Percentiles rank a stretch among this genome's conserved stretches.
These are phyloP conservation scores for Geosmithia morbida DNA, from an alignment of 2,329 filamentous ascomycete species.

Conservation along the genomic window DNA sequence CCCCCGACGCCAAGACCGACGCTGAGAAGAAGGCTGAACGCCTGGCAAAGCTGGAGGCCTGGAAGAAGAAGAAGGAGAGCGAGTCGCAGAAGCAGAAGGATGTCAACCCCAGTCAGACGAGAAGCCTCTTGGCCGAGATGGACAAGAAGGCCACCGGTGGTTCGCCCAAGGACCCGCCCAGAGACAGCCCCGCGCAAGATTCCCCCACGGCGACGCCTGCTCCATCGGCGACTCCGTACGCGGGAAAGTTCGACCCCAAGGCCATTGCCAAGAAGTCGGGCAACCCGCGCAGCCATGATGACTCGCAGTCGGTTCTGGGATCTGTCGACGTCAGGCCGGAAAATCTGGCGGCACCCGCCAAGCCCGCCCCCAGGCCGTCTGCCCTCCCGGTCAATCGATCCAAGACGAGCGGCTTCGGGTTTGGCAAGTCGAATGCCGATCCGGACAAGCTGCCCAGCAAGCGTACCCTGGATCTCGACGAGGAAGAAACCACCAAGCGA, in stretches of 20 bases:
- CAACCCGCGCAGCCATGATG: conserved; percentile 33
- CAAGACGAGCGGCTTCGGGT: conserved; percentile 74
- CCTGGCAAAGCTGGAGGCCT: conserved; percentile 70
- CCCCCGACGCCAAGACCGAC: conserved; percentile 42
- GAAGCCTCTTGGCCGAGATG: conserved; percentile 58
- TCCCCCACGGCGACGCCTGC: conserved; percentile 36
- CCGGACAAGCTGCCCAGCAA: conserved; percentile 52
- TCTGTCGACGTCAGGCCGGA: conserved; percentile 25
- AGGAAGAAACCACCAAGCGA: conserved; percentile 74
- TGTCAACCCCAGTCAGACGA: conserved; percentile 47
- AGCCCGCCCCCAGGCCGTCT: conserved; percentile 23
- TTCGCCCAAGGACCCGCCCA: conserved; percentile 24
- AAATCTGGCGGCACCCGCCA: conserved; percentile 13
- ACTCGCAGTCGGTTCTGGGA: conserved; percentile 34
- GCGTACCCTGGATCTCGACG: conserved; percentile 70
- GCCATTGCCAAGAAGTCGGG: conserved; percentile 69
- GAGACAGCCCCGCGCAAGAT: conserved; percentile 24
- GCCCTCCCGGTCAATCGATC: conserved; percentile 52
- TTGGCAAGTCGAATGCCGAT: conserved; percentile 54
- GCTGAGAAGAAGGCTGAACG: conserved; percentile 65
- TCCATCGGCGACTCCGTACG: conserved; percentile 43
- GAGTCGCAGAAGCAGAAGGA: conserved; percentile 60
- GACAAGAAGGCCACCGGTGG: conserved; percentile 48
- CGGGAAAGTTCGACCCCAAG: conserved; percentile 78
- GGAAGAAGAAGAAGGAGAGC: conserved; percentile 81